A percentile compares a stretch with the other conserved stretches of the same genome.
These are phyloP conservation scores for Solanum corneliomulleri DNA, from an alignment of 257 asterid genomes.

Conservation along the genomic window DNA sequence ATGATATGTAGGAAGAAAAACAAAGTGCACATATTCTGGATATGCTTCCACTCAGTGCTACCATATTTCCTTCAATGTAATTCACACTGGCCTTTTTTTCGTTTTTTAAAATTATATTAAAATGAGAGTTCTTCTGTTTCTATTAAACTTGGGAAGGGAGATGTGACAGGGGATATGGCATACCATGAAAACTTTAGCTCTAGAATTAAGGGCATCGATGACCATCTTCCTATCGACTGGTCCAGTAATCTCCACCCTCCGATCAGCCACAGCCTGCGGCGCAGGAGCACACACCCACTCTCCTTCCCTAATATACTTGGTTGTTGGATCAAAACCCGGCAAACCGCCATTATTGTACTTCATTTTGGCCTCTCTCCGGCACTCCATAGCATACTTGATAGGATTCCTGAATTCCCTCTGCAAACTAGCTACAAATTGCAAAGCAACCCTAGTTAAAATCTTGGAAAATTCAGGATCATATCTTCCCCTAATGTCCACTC, in stretches of 20 bases:
- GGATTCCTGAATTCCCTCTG: constrained; percentile 72
- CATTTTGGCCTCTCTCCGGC: constrained; percentile 55
- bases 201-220: constrained; percentile 92
- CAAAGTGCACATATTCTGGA: not conserved
- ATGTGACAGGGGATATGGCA: not conserved
- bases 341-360: constrained; percentile 48
- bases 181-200: constrained; percentile 97
- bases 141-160: not conserved
- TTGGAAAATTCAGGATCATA: constrained; percentile 55
- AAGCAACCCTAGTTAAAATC: constrained; percentile 55
- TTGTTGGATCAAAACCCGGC: constrained; percentile 83
- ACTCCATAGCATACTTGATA: constrained; percentile 62
- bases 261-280: constrained; percentile 70
- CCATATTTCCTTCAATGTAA: not conserved
- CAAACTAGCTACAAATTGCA: constrained; percentile 53
- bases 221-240: constrained; percentile 93
- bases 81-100: not conserved
- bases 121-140: not conserved
- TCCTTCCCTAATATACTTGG: constrained; percentile 46
- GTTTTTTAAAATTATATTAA: not conserved
- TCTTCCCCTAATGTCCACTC: constrained; percentile 74
- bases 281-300: constrained; percentile 70
- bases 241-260: constrained; percentile 94
- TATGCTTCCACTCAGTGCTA: not conserved
- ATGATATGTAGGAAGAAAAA: not conserved